Percentiles rank a stretch among this genome's conserved stretches.
Evolutionary conservation across 2,329 filamentous ascomycete genomes (phyloP).

Genomic region (Aspergillus japonicus): DNA sequence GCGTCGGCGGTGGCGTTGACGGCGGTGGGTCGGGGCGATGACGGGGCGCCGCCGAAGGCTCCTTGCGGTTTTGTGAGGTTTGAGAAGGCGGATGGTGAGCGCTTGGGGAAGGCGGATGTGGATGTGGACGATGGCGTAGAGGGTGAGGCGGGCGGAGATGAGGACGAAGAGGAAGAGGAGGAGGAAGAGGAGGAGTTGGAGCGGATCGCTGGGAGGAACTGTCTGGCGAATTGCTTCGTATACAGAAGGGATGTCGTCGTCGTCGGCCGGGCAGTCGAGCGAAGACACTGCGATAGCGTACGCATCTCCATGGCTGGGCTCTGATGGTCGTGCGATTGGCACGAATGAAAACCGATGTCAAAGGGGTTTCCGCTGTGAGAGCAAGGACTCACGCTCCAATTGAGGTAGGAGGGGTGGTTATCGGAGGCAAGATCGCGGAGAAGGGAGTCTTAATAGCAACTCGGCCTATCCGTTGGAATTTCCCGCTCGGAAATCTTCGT

Average conservation of each 20-base stretch:
- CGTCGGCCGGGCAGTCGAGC: slow-evolving; percentile 26
- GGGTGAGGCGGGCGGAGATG: background rate
- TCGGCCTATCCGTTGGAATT: slow-evolving; percentile 8
- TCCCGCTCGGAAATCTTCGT: slow-evolving; percentile 13
- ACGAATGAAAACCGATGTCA: background rate
- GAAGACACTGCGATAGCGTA: slow-evolving; percentile 32
- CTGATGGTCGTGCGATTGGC: too few relatives aligned
- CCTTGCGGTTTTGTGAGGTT: background rate
- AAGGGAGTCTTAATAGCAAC: background rate
- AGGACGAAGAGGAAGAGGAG: background rate
- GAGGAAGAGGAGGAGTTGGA: slow-evolving; percentile 19
- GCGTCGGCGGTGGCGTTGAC: background rate
- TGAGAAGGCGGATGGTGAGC: background rate
- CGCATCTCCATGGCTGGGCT: slow-evolving; percentile 32
- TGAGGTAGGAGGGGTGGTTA: background rate
- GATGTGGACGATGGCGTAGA: too few relatives aligned
- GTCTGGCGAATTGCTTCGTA: slow-evolving; percentile 16
- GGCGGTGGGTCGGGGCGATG: background rate
- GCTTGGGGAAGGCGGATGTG: background rate
- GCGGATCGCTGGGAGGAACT: slow-evolving; percentile 16
- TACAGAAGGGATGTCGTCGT: slow-evolving; percentile 29
- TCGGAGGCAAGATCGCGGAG: background rate
- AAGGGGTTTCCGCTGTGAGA: too few relatives aligned
- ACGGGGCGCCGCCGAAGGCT: background rate
- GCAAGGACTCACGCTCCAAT: background rate